These are phyloP conservation scores for Russula lepida DNA, from an alignment of 768 basidiomycete species.

Conservation along the genomic window DNA sequence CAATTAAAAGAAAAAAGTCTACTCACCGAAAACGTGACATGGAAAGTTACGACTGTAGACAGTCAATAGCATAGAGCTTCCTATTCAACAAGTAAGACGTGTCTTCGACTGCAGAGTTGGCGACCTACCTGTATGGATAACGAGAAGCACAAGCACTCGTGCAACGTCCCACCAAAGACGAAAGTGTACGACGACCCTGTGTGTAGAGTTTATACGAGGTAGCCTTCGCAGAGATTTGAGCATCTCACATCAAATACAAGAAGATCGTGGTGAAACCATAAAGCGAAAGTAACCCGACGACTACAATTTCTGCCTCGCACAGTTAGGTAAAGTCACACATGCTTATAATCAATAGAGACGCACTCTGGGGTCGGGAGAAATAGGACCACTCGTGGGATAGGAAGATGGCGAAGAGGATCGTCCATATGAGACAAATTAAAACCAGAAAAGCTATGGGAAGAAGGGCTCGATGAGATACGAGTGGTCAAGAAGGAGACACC, in stretches of 20 bases:
- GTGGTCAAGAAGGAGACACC: not conserved
- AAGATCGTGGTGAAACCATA: slow-evolving; percentile 13
- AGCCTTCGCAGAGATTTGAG: not conserved
- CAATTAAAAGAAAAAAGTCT: not conserved
- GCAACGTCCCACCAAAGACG: slow-evolving; percentile 15
- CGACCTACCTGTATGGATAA: slow-evolving; percentile 11
- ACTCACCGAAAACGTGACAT: slow-evolving; percentile 11
- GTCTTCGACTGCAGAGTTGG: not conserved
- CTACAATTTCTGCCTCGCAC: not conserved
- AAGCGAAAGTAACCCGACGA: not conserved
- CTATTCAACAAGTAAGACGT: not conserved
- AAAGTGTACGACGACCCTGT: slow-evolving; percentile 12
- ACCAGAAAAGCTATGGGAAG: slow-evolving; percentile 8
- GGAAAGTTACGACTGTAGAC: not conserved
- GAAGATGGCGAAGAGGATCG: slow-evolving; percentile 4
- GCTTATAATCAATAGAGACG: not conserved
- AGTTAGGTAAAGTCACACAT: not conserved
- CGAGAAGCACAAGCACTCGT: slow-evolving; percentile 3
- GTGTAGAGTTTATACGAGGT: not conserved
- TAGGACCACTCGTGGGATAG: not conserved
- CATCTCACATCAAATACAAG: slow-evolving; percentile 18
- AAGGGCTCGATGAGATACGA: not conserved
- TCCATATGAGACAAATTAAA: slow-evolving; percentile 4
- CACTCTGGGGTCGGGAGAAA: slow-evolving; percentile 10
- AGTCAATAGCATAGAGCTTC: slow-evolving; percentile 7